phyloP scores from a whole-genome alignment of 495 filamentous ascomycete species.

The Aspergillus egyptiacus region DNA sequence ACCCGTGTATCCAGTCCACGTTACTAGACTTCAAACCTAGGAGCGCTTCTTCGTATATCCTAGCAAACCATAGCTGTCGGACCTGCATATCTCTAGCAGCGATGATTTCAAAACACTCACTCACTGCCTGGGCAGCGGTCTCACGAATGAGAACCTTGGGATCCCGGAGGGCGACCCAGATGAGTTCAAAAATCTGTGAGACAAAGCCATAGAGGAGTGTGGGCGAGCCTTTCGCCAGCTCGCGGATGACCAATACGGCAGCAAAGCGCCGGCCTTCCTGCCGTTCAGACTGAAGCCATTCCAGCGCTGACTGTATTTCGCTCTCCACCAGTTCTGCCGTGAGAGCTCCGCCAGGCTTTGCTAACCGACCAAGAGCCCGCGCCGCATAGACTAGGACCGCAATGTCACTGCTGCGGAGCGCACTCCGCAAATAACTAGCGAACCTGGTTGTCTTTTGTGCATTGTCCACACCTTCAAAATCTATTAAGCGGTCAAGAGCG shows the following conservation, averaged over 20 bases:
- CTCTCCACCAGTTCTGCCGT: conserved; percentile 95
- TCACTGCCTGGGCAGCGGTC: conserved; percentile 82
- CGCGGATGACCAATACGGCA: conserved; percentile 82
- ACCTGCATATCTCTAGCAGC: conserved; percentile 79
- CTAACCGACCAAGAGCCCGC: conserved; percentile 79
- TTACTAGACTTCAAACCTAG: conserved; percentile 71
- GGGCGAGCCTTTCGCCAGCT: conserved; percentile 83
- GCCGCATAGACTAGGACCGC: conserved; percentile 82
- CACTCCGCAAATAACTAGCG: conserved; percentile 78
- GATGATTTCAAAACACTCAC: conserved; percentile 90
- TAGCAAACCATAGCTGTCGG: conserved; percentile 77
- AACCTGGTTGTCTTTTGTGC: conserved; percentile 93
- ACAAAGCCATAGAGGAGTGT: conserved; percentile 92
- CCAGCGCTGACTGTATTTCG: conserved; percentile 88
- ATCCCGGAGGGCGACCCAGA: conserved; percentile 91
- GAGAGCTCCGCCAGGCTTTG: conserved; percentile 84
- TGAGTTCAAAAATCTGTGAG: conserved; percentile 81
- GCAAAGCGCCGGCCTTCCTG: conserved; percentile 88
- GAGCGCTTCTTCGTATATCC: conserved; percentile 78
- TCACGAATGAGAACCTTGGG: conserved; percentile 84
- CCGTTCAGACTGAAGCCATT: conserved; percentile 93
- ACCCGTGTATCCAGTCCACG: conserved; percentile 83
- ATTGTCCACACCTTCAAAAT: conserved; percentile 91
- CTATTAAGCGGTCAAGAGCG: conserved; percentile 85
- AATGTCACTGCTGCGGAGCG: conserved; percentile 82